These are phyloP conservation scores for Torulaspora microellipsoides DNA, from an alignment of 805 yeast genomes.

Conservation along the genomic window DNA sequence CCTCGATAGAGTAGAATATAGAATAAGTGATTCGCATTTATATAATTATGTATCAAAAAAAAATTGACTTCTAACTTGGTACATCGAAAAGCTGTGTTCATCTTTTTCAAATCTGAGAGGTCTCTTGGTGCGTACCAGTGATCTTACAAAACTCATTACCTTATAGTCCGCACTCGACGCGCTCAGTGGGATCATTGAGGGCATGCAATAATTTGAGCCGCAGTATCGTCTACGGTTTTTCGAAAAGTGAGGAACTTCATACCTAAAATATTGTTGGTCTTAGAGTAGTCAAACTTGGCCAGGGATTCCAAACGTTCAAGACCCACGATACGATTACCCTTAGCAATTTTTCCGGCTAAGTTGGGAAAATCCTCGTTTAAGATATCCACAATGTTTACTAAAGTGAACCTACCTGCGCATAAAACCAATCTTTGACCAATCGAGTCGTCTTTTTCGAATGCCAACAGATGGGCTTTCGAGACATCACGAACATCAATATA, in stretches of 20 bases:
- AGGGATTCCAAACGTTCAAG: neutral
- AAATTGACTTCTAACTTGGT: too few species aligned
- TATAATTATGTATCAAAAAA: neutral
- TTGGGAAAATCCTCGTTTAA: slow-evolving; percentile 40
- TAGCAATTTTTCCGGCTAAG: slow-evolving; percentile 39
- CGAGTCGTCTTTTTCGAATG: slow-evolving; percentile 39
- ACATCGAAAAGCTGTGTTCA: too few species aligned
- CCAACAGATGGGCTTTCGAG: slow-evolving; percentile 51
- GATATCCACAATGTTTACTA: slow-evolving; percentile 29
- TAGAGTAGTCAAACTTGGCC: slow-evolving; percentile 14
- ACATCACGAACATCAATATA: slow-evolving; percentile 59
- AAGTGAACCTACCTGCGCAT: slow-evolving; percentile 23
- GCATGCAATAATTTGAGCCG: slow-evolving; percentile 16
- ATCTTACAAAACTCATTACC: too few species aligned
- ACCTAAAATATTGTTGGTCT: slow-evolving; percentile 22
- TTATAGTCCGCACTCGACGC: too few species aligned
- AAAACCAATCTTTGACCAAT: slow-evolving; percentile 36
- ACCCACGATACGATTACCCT: slow-evolving; percentile 12
- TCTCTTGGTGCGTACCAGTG: too few species aligned
- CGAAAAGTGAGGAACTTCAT: slow-evolving; percentile 20
- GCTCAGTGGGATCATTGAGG: neutral
- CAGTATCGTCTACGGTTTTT: slow-evolving; percentile 22
- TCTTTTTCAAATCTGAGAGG: too few species aligned
- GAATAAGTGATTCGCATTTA: neutral
- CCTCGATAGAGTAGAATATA: neutral